Evolutionary conservation across 176 grass and related monocot genomes (phyloP).

Genomic region (Phragmites australis): DNA sequence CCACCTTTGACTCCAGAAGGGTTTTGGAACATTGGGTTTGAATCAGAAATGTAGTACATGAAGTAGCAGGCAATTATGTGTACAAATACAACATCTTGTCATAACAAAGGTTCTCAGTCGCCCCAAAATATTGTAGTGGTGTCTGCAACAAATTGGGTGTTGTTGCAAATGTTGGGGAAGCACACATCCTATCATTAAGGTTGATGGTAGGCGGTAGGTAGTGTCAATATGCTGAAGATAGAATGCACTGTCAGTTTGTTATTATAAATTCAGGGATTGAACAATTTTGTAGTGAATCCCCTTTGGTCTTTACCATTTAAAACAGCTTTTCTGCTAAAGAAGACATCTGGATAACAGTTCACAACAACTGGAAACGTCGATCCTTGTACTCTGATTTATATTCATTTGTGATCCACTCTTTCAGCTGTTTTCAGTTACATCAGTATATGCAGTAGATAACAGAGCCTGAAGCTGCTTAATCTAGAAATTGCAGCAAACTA

Average conservation of each 20-base stretch:
- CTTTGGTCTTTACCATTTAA: not conserved
- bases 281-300: not conserved
- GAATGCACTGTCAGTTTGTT: constrained; percentile 13
- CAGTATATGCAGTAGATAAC: constrained; percentile 3
- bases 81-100: constrained; percentile 16
- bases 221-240: constrained; percentile 26
- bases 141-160: not conserved
- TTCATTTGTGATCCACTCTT: not conserved
- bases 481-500: not conserved
- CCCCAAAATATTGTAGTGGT: constrained; percentile 4
- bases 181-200: not conserved
- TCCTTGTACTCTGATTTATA: not conserved
- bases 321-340: not conserved
- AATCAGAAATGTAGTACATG: constrained; percentile 77
- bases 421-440: constrained; percentile 10
- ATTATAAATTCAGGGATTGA: constrained; percentile 16
- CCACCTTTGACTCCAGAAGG: constrained; percentile 91
- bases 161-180: constrained; percentile 7
- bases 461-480: not conserved
- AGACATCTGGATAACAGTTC: constrained; percentile 12
- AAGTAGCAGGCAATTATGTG: constrained; percentile 5
- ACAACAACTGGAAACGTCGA: not conserved
- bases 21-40: constrained; percentile 98
- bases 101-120: not conserved
- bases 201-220: constrained; percentile 10